These are phyloP conservation scores for Phytophthora fragariaefolia DNA, from an alignment of 352 stramenopile genomes.

Conservation along the genomic window DNA sequence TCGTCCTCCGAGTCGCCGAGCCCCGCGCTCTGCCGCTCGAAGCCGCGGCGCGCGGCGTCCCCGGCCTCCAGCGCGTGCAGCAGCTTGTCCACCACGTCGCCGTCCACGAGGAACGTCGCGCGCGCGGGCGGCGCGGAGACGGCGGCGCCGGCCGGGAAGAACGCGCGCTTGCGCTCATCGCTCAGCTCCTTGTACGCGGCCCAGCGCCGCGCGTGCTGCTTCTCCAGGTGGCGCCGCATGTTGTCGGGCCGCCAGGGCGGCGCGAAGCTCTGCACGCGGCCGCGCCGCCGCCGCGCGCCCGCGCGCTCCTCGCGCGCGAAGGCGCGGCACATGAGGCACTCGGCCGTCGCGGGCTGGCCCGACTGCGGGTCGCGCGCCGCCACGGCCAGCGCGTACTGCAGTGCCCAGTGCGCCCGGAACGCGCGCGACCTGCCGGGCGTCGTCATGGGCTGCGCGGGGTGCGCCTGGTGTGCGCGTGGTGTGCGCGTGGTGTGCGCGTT, in stretches of 20 bases:
- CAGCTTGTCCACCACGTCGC: constrained; percentile 25
- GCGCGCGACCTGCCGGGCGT: constrained; percentile 3
- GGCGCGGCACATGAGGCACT: constrained; percentile 31
- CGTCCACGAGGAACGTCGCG: constrained; percentile 22
- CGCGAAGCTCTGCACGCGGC: constrained; percentile 33
- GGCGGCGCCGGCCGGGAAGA: constrained; percentile 28
- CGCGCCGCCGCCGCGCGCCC: constrained; percentile 28
- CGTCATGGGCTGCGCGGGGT: constrained; percentile 1
- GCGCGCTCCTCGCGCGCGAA: constrained; percentile 32
- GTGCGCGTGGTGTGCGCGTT: no score
- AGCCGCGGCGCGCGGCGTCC: constrained; percentile 7
- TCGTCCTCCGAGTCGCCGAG: constrained; percentile 16
- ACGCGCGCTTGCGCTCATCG: constrained; percentile 23
- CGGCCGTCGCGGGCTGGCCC: constrained; percentile 13
- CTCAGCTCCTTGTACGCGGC: constrained; percentile 24
- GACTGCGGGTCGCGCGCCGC: constrained; percentile 18
- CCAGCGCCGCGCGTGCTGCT: constrained; percentile 36
- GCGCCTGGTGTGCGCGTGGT: no score
- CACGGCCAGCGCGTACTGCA: constrained; percentile 30
- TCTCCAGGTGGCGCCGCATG: constrained; percentile 38
- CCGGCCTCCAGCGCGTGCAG: not conserved
- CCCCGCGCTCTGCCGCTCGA: constrained; percentile 17
- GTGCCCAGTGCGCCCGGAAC: constrained; percentile 27
- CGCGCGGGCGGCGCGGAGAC: constrained; percentile 9
- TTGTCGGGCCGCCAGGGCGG: constrained; percentile 39